These are phyloP conservation scores for Cyberlindnera maclurae DNA, from an alignment of 805 yeast genomes.

Conservation along the genomic window DNA sequence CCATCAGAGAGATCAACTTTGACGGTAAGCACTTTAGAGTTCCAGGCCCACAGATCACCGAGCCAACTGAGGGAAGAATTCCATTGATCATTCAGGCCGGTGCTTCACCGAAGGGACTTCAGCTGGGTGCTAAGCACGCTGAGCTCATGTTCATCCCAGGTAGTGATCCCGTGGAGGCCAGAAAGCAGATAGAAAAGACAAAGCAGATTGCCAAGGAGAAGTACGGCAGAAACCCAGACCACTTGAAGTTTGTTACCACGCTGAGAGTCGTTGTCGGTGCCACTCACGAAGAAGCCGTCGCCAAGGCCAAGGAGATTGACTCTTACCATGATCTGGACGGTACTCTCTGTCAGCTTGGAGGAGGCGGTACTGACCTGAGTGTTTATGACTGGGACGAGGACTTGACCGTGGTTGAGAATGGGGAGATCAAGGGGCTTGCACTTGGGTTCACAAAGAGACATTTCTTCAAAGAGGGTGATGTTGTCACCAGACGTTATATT, in stretches of 20 bases:
- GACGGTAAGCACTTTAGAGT: slow-evolving; percentile 33
- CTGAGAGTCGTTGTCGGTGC: slow-evolving; percentile 31
- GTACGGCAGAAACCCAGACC: slow-evolving; percentile 31
- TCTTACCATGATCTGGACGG: slow-evolving; percentile 34
- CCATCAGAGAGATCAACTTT: slow-evolving; percentile 34
- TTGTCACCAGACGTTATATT: slow-evolving; percentile 25
- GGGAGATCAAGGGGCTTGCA: slow-evolving; percentile 27
- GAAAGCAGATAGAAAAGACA: slow-evolving; percentile 26
- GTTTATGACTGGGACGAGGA: slow-evolving; percentile 39
- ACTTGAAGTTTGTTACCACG: slow-evolving; percentile 33
- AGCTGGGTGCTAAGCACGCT: slow-evolving; percentile 38
- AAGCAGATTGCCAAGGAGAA: slow-evolving; percentile 29
- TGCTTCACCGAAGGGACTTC: slow-evolving; percentile 33
- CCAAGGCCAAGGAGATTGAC: slow-evolving; percentile 28
- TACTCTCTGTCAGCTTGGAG: slow-evolving; percentile 37
- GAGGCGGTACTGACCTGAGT: slow-evolving; percentile 37
- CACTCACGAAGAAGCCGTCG: slow-evolving; percentile 36
- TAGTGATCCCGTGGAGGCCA: slow-evolving; percentile 26
- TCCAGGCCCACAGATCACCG: slow-evolving; percentile 36
- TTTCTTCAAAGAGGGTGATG: slow-evolving; percentile 13
- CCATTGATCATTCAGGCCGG: slow-evolving; percentile 42
- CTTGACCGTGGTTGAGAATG: slow-evolving; percentile 27
- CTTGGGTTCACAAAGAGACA: slow-evolving; percentile 20
- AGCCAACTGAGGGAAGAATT: slow-evolving; percentile 37
- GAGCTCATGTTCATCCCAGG: slow-evolving; percentile 34